Conservation (phyloP, 108 stramenopile species). For the Cyclostephanos tholiformis region DNA sequence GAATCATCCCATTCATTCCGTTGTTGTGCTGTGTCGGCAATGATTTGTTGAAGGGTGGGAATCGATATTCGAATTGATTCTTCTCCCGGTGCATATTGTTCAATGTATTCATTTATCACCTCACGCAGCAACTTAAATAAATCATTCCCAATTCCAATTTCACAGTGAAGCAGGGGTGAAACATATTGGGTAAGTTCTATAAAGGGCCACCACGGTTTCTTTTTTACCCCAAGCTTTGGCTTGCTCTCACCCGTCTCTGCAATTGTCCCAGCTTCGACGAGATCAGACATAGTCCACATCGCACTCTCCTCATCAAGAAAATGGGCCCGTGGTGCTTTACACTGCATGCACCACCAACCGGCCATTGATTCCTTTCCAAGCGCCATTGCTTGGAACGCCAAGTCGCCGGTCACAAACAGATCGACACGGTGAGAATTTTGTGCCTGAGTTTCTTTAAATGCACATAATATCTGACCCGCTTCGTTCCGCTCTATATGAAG, state of each 20-base stretch:
- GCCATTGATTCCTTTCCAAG: slow-evolving; percentile 5
- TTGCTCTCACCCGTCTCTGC: not conserved
- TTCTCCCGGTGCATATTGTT: not conserved
- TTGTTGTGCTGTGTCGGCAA: not conserved
- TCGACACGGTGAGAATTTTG: not conserved
- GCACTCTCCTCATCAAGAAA: not conserved
- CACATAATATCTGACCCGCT: not conserved
- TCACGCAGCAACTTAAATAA: not conserved
- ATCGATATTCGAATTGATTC: not conserved
- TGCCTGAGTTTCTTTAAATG: not conserved
- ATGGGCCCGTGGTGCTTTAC: not conserved
- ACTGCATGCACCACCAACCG: slow-evolving; percentile 2
- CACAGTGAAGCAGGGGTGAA: slow-evolving; percentile 6
- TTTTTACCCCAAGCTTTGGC: slow-evolving; percentile 1
- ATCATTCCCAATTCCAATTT: not conserved
- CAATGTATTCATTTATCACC: not conserved
- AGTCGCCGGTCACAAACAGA: slow-evolving; percentile 2
- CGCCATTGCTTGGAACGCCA: slow-evolving; percentile 4
- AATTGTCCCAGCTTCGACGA: not conserved
- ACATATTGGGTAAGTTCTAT: not conserved
- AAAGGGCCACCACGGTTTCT: slow-evolving; percentile 3
- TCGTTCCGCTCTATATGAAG: not conserved
- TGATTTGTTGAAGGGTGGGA: not conserved
- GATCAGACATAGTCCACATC: not conserved
- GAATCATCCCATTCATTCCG: not conserved